These are phyloP conservation scores for Aristolochia contorta DNA, from an alignment of 164 flowering plant genomes.

Conservation along the genomic window DNA sequence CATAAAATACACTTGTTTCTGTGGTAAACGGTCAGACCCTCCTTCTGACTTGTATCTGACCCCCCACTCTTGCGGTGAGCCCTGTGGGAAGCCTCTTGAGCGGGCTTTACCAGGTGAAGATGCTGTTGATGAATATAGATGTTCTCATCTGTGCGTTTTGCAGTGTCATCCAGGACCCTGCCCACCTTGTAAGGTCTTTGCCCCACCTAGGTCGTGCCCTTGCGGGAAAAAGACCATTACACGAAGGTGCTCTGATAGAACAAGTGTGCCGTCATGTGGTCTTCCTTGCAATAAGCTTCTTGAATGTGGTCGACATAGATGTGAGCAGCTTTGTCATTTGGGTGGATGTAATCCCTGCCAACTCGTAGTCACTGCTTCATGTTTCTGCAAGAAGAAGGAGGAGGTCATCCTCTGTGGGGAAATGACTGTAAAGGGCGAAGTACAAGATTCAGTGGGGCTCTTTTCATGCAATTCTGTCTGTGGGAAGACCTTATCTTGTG, in stretches of 20 bases:
- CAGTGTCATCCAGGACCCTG: slow-evolving; percentile 99
- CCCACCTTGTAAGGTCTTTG: slow-evolving; percentile 96
- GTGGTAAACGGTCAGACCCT: slow-evolving; percentile 77
- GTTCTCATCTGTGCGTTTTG: slow-evolving; percentile 87
- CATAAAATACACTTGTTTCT: slow-evolving; percentile 76
- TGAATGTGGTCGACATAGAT: slow-evolving; percentile 76
- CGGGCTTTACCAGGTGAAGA: slow-evolving; percentile 19
- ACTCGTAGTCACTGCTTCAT: slow-evolving; percentile 48
- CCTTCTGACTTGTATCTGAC: slow-evolving; percentile 85
- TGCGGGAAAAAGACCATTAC: slow-evolving; percentile 78
- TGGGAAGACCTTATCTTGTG: slow-evolving; percentile 60
- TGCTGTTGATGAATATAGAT: slow-evolving; percentile 37
- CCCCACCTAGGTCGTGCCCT: slow-evolving; percentile 70
- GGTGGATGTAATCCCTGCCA: slow-evolving; percentile 74
- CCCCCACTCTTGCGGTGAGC: slow-evolving; percentile 96
- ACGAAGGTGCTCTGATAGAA: slow-evolving; percentile 72
- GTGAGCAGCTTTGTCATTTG: slow-evolving; percentile 61
- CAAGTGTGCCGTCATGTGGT: slow-evolving; percentile 62
- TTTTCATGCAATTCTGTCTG: slow-evolving; percentile 66
- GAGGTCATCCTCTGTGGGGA: slow-evolving; percentile 71
- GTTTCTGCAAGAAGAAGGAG: slow-evolving; percentile 70
- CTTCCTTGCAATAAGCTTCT: slow-evolving; percentile 69
- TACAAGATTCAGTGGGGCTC: slow-evolving; percentile 52
- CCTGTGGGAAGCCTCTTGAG: slow-evolving; percentile 79
- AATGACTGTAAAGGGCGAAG: slow-evolving; percentile 68